These are phyloP conservation scores for Limonium bicolor DNA, from an alignment of 148 eudicot genomes.

Conservation along the genomic window DNA sequence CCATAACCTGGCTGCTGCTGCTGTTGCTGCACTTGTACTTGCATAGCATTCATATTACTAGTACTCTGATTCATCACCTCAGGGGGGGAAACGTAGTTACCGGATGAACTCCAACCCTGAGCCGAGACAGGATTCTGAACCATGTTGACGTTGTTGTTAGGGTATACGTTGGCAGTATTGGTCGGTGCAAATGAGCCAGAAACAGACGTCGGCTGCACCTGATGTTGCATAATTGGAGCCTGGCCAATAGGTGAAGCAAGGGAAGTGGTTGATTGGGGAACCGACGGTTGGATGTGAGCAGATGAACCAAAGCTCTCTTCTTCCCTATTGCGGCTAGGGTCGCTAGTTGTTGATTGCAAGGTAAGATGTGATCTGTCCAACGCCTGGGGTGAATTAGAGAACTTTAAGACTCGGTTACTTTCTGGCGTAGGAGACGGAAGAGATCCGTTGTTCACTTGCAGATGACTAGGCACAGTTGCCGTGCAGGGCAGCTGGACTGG, in stretches of 20 bases:
- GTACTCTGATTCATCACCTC: conserved; percentile 8
- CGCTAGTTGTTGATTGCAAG: conserved; percentile 7
- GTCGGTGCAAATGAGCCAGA: background rate
- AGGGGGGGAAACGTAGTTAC: conserved; percentile 16
- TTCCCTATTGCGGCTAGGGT: conserved; percentile 14
- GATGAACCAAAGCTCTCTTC: conserved; percentile 11
- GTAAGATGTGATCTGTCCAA: conserved; percentile 10
- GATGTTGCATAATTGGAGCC: conserved; percentile 2
- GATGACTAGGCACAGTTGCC: conserved; percentile 8
- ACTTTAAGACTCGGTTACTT: background rate
- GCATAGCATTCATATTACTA: background rate
- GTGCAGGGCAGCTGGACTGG: conserved; percentile 9
- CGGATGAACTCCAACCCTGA: conserved; percentile 37
- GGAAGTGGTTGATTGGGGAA: conserved; percentile 15
- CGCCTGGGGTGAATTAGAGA: conserved; percentile 12
- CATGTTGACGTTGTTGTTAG: conserved; percentile 4
- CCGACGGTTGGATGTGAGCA: conserved; percentile 15
- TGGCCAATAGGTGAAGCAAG: conserved; percentile 12
- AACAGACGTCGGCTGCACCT: background rate
- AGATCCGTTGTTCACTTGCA: conserved; percentile 14
- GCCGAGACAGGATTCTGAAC: conserved; percentile 20
- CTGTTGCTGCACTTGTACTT: conserved; percentile 13
- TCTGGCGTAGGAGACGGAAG: conserved; percentile 37
- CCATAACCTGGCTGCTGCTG: conserved; percentile 27
- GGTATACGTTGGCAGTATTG: conserved; percentile 3